Base-by-base conservation (phyloP, 805 yeast species). In the Teunomyces atbi region DNA sequence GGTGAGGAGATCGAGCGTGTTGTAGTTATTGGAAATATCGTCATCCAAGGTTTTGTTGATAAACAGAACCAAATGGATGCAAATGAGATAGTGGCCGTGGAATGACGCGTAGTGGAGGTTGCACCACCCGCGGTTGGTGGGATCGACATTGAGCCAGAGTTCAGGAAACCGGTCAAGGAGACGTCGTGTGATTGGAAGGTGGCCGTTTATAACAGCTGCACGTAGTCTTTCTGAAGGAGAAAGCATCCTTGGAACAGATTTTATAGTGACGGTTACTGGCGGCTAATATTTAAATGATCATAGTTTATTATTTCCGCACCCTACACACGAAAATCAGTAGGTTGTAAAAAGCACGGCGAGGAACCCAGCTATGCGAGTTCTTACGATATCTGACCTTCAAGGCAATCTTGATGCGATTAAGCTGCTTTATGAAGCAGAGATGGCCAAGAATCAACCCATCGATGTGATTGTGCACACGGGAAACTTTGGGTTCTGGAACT, bases 51-150 rank as follows among this genome's bases (percentile, higher is more conserved):
- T 59, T 15, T 60, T 57, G 26, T 67, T 20, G 78, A 72, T 29
- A 71, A 68, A 61, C 27, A 76, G 74, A 13, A 84, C 71, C 41
- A 84, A 65, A 53, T 70, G 73, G 27, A 74, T 84, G 62, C 90
- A 84, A 11, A 87, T 74, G 45, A 84, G 75, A 55, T 83, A 84
- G 50, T 84, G 76, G 36, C 95, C 94, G 57, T 84, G 68, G 56
- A 61, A 84, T 3, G 92, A 82, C 0, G 96, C 90, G 62, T 88
- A 87, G 61, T 89, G 96, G 40, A 89, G 68, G 32, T 86, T 83
- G 12, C 86, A 75, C 96, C 96, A 89, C 1, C 96, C 96, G 57
- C 83, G 81, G 18, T 64, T 23, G 29, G 59, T 26, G 4, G 89
- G 78, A 58, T 89, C 86, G 19, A 82, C 71, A 58, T 87, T 85